Conservation (phyloP, 192 early-diverging fungal genomes). For the Coemansia sp. region DNA sequence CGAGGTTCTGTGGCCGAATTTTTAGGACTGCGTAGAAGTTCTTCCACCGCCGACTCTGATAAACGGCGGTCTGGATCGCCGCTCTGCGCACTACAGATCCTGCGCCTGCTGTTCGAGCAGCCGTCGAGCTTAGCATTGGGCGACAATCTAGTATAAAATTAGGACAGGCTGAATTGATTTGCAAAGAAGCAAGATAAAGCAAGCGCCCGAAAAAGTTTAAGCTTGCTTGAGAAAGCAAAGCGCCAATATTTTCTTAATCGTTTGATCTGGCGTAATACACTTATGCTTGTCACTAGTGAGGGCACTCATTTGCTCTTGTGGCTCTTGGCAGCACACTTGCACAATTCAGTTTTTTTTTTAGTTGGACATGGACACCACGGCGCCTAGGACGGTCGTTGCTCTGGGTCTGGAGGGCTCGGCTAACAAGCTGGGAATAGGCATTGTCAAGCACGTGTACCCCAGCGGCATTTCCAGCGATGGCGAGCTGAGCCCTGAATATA, state of each 20-base stretch:
- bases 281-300: no score
- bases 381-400: slow-evolving; percentile 58
- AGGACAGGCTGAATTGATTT: background rate
- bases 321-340: background rate
- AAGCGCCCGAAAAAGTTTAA: background rate
- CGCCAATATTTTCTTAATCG: background rate
- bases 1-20: slow-evolving; percentile 1
- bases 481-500: slow-evolving; percentile 58
- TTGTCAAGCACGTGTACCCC: slow-evolving; percentile 71
- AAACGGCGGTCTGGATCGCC: slow-evolving; percentile 1
- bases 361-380: background rate
- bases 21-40: background rate
- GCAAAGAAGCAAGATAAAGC: background rate
- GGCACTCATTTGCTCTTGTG: background rate
- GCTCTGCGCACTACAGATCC: background rate
- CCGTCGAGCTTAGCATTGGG: slow-evolving; percentile 7
- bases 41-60: slow-evolving; percentile 26
- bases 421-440: slow-evolving; percentile 96
- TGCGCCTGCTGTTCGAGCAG: background rate
- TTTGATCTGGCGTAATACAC: background rate
- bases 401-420: slow-evolving; percentile 87
- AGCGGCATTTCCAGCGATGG: slow-evolving; percentile 23
- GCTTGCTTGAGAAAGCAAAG: background rate
- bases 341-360: background rate
- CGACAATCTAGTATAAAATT: background rate